Conservation (phyloP, 495 filamentous ascomycete species). For the Gamarada debralockiae region DNA sequence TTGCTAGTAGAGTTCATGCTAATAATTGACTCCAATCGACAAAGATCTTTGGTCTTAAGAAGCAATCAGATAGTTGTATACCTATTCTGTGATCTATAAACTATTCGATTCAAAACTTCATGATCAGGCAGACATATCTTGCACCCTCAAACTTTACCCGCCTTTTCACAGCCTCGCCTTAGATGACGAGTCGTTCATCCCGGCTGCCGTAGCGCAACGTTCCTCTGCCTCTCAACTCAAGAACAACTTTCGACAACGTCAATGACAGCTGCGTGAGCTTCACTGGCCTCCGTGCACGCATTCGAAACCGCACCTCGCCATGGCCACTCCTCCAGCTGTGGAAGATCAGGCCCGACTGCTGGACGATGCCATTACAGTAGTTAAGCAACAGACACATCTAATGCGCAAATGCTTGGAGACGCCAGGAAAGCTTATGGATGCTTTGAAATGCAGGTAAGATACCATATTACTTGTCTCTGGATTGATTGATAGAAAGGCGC, state of each 20-base stretch:
- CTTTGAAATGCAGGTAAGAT: conserved; percentile 94
- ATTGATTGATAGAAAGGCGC: conserved; percentile 1
- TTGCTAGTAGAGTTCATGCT: no score
- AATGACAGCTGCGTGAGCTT: conserved; percentile 21
- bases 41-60: no score
- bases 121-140: no score
- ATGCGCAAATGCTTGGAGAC: conserved; percentile 98
- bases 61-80: no score
- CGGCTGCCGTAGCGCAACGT: no score
- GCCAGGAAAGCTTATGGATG: conserved; percentile 99
- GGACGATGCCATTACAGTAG: conserved; percentile 92
- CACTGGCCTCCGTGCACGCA: conserved; percentile 11
- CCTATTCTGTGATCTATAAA: no score
- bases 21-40: no score
- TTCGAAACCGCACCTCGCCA: conserved; percentile 17
- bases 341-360: conserved; percentile 94
- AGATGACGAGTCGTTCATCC: no score
- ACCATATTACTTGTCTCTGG: not conserved
- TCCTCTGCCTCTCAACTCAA: no score
- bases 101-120: no score
- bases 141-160: no score
- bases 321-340: conserved; percentile 56
- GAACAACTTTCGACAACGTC: conserved; percentile 13
- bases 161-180: no score
- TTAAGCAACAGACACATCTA: conserved; percentile 90